These are phyloP conservation scores for Apiospora koreana DNA, from an alignment of 2,329 filamentous ascomycete genomes.

Conservation along the genomic window DNA sequence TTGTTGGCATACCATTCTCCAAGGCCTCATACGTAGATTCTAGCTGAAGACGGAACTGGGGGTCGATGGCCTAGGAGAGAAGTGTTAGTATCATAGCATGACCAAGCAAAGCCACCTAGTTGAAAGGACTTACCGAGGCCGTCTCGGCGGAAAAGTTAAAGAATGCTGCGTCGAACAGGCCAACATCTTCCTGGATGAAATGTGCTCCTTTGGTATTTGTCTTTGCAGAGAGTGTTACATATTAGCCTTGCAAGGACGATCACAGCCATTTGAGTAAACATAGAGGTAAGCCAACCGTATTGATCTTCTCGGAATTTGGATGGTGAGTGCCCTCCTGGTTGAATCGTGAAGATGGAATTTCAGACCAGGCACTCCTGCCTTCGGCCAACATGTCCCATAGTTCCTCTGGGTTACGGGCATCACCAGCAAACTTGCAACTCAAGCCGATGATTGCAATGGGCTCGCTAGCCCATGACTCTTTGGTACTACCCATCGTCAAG, in stretches of 20 bases:
- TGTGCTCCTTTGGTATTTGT: slow-evolving; percentile 23
- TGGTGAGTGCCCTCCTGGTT: slow-evolving; percentile 22
- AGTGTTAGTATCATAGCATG: background rate
- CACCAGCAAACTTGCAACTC: slow-evolving; percentile 29
- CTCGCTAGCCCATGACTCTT: background rate
- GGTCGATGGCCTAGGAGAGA: slow-evolving; percentile 36
- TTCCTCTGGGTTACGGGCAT: slow-evolving; percentile 20
- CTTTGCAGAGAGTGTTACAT: no score
- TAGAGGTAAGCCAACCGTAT: slow-evolving; percentile 16
- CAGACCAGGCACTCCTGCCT: slow-evolving; percentile 21
- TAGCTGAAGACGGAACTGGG: slow-evolving; percentile 32
- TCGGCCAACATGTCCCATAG: slow-evolving; percentile 27
- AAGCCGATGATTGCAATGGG: slow-evolving; percentile 33
- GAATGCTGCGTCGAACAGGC: slow-evolving; percentile 37
- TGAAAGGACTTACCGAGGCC: background rate
- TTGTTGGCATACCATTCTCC: slow-evolving; percentile 36
- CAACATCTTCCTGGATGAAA: slow-evolving; percentile 33
- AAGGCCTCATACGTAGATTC: slow-evolving; percentile 33
- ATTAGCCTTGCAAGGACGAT: no score
- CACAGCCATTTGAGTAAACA: no score
- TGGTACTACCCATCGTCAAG: no score
- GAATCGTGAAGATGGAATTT: slow-evolving; percentile 26
- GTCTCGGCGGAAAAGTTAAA: slow-evolving; percentile 33
- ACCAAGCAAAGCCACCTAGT: no score
- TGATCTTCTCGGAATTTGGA: slow-evolving; percentile 20